Evolutionary conservation across 2,329 filamentous ascomycete genomes (phyloP), one percentile per base, ranked within the genome.

Genomic region (Chaetomium globosum): DNA sequence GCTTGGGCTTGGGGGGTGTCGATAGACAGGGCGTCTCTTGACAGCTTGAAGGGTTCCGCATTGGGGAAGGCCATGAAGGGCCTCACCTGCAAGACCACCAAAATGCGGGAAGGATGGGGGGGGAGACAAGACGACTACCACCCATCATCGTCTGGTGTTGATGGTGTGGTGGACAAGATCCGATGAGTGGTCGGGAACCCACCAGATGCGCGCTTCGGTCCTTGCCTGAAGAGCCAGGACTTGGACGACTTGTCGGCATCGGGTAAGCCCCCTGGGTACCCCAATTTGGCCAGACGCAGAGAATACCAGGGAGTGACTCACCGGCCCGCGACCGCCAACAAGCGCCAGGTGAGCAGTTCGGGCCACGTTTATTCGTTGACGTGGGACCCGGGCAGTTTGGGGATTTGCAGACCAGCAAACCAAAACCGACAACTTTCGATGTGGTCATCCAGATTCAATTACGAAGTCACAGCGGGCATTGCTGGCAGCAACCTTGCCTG

Each of bases 291-390:
- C 10, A 31, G 33, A 60, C 33, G 59, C 57, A 58, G 26, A 51
- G 63, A 6, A 52, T 19, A 43, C 16, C 39, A 30, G 31, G 59
- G 23, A 30, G 63, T 69, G 67, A 69, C 65, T 69, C 67, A 69
- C 65, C 65, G 28, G 61, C 39, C n/a, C 26, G 59, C 63, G 66
- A 61, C 56, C 66, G 56, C 59, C 39, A 55, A 31, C 65, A 66
- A 68, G 53, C 62, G 65, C 59, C 39, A 49, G 63, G 56, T 60
- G 49, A 59, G 54, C 49, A 19, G 52, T 16, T 57, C 12, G 33
- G 58, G 43, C 21, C 23, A 33, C 36, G 48, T 36, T 54, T n/a
- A 66, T 66, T 68, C 61, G 61, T 33, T 33, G 19, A 49, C 7
- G 33, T 33, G 53, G 21, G 28, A 23, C 21, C 1, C 19, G 26